phyloP scores from a whole-genome alignment of 2,329 filamentous ascomycete species.

The Xylaria sp. region DNA sequence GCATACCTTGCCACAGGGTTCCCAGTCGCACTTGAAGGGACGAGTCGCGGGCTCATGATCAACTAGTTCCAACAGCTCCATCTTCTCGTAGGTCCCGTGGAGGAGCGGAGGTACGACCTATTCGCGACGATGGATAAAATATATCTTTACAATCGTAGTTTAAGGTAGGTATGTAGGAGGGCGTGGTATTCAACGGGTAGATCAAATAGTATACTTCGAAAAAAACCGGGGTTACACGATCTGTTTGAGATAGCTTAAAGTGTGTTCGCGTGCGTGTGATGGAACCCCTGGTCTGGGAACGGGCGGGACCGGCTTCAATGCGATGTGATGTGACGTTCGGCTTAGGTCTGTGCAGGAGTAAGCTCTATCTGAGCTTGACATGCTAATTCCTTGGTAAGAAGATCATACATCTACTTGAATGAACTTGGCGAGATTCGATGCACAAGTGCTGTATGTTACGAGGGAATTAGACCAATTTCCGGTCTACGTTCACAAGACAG shows the following conservation, averaged over 20 bases:
- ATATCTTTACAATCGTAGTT: conserved; percentile 46
- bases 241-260: conserved; percentile 47
- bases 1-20: conserved; percentile 32
- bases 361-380: conserved; percentile 36
- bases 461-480: neutral
- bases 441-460: conserved; percentile 23
- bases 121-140: conserved; percentile 36
- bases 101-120: conserved; percentile 34
- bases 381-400: conserved; percentile 23
- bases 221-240: conserved; percentile 44
- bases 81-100: conserved; percentile 50
- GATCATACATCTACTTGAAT: conserved; percentile 31
- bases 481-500: neutral
- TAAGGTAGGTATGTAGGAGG: conserved; percentile 29
- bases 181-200: conserved; percentile 35
- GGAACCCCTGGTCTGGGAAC: conserved; percentile 49
- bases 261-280: conserved; percentile 43
- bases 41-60: conserved; percentile 71
- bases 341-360: conserved; percentile 48
- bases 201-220: conserved; percentile 43
- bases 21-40: conserved; percentile 73
- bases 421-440: conserved; percentile 37
- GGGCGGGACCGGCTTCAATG: conserved; percentile 54
- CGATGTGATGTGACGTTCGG: conserved; percentile 50
- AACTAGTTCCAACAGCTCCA: conserved; percentile 74